A percentile compares a stretch with the other conserved stretches of the same genome.
Evolutionary conservation across 2,329 filamentous ascomycete species (phyloP).

Genomic region (Talaromyces verruculosus): DNA sequence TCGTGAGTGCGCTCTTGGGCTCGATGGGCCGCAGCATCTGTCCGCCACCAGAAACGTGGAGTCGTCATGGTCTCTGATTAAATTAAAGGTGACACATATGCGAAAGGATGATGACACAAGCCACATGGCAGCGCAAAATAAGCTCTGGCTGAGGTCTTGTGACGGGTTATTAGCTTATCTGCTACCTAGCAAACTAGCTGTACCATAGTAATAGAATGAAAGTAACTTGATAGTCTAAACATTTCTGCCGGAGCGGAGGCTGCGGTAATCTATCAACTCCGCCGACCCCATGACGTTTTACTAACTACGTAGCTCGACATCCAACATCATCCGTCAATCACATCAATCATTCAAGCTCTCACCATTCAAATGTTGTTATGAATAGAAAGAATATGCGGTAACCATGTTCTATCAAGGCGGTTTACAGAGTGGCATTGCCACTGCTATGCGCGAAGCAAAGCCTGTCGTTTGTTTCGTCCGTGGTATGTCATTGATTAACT

Average conservation of each 20-base stretch:
- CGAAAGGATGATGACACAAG: neutral
- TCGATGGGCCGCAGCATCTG: no score
- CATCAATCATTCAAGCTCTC: neutral
- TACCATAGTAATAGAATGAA: no score
- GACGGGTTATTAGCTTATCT: no score
- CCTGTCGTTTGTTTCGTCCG: slow-evolving; percentile 82
- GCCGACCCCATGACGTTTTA: neutral
- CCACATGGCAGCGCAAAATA: neutral
- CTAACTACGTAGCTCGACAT: neutral
- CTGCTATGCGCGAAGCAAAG: slow-evolving; percentile 72
- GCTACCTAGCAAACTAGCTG: no score
- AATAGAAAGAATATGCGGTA: slow-evolving; percentile 18
- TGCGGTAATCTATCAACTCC: neutral
- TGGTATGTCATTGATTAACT: slow-evolving; percentile 50
- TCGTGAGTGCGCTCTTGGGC: no score
- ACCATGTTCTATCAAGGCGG: slow-evolving; percentile 79
- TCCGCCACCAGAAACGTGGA: neutral
- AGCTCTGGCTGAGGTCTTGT: neutral
- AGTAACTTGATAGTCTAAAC: no score
- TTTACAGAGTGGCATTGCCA: slow-evolving; percentile 75
- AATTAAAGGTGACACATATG: neutral
- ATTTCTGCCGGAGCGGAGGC: no score
- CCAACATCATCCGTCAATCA: slow-evolving; percentile 1
- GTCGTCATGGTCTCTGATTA: neutral
- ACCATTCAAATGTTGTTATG: neutral